Percentiles rank a stretch among this genome's conserved stretches.
Conservation (phyloP, 2,329 filamentous ascomycete species). For the Fusarium floridanum region DNA sequence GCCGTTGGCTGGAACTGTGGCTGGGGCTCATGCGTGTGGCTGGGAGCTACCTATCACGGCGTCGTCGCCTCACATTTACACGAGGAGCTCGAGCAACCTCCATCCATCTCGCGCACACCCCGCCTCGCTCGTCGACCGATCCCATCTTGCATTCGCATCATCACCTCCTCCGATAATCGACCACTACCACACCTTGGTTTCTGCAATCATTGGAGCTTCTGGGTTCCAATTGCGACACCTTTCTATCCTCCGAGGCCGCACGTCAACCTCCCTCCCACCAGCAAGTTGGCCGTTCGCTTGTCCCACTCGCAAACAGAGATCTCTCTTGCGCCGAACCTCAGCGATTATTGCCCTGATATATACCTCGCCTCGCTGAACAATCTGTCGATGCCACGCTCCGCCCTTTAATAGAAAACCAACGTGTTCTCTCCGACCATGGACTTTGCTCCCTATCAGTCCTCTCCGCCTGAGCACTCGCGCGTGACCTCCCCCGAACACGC, state of each 20-base stretch:
- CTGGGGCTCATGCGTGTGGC: conserved; percentile 23
- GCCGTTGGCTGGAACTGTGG: conserved; percentile 20
- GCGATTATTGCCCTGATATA: not conserved
- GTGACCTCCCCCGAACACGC: conserved; percentile 76
- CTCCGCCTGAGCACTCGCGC: conserved; percentile 85
- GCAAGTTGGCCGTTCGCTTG: not conserved
- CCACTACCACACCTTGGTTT: not conserved
- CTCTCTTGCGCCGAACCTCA: not conserved
- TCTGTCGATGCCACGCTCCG: not conserved
- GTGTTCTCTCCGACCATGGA: conserved; percentile 71
- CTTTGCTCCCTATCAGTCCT: conserved; percentile 97
- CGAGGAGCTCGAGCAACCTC: conserved; percentile 27
- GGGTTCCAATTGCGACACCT: not conserved
- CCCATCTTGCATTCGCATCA: not conserved
- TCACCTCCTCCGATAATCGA: not conserved
- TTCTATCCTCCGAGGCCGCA: not conserved
- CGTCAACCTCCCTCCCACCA: not conserved
- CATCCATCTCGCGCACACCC: conserved; percentile 25
- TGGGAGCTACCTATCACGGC: conserved; percentile 21
- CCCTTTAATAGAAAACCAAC: conserved; percentile 4
- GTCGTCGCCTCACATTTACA: conserved; percentile 4
- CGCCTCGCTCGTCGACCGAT: conserved; percentile 18
- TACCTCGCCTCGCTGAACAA: not conserved
- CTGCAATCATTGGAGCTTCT: not conserved
- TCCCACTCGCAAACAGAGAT: not conserved